A percentile compares a stretch with the other conserved stretches of the same genome.
These are phyloP conservation scores for Cairneyella variabilis DNA, from an alignment of 495 filamentous ascomycete genomes.

Conservation along the genomic window DNA sequence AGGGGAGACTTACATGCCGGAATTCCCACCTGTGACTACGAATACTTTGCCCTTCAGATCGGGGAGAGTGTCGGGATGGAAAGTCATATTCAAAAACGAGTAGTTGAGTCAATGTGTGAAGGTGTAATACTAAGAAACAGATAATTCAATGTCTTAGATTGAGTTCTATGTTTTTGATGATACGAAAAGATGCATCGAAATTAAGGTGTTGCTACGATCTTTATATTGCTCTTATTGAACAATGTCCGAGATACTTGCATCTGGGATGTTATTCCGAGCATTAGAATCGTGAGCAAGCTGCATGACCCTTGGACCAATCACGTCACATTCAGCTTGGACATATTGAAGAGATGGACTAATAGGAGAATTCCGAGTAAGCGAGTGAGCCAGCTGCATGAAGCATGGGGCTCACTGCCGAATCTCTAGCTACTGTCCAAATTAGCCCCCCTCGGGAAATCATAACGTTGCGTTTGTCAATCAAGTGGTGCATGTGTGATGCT, in stretches of 20 bases:
- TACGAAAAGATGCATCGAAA: constrained; percentile 16
- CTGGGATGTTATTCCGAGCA: constrained; percentile 23
- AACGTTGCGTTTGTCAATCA: constrained; percentile 13
- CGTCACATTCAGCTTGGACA: constrained; percentile 10
- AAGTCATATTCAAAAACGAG: constrained; percentile 32
- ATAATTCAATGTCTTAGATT: constrained; percentile 23
- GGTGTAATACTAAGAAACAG: constrained; percentile 17
- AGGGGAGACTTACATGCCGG: constrained; percentile 34
- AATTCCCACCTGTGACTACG: constrained; percentile 57
- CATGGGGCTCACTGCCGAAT: constrained; percentile 14
- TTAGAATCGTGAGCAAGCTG: constrained; percentile 28
- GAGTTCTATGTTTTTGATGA: constrained; percentile 22
- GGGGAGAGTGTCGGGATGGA: constrained; percentile 41
- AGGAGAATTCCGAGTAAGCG: constrained; percentile 24
- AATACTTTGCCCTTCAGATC: constrained; percentile 56
- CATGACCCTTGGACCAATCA: constrained; percentile 21
- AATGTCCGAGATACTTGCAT: constrained; percentile 16
- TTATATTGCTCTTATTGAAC: constrained; percentile 28
- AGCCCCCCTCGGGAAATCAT: constrained; percentile 2
- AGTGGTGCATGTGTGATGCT: constrained; percentile 11
- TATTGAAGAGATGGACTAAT: constrained; percentile 24
- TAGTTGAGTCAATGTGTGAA: constrained; percentile 23
- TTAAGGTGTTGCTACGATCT: constrained; percentile 22
- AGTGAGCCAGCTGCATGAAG: constrained; percentile 33
- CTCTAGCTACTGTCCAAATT: constrained; percentile 3